These are phyloP conservation scores for Scheffersomyces lignosus DNA, from an alignment of 805 yeast species.

Conservation along the genomic window DNA sequence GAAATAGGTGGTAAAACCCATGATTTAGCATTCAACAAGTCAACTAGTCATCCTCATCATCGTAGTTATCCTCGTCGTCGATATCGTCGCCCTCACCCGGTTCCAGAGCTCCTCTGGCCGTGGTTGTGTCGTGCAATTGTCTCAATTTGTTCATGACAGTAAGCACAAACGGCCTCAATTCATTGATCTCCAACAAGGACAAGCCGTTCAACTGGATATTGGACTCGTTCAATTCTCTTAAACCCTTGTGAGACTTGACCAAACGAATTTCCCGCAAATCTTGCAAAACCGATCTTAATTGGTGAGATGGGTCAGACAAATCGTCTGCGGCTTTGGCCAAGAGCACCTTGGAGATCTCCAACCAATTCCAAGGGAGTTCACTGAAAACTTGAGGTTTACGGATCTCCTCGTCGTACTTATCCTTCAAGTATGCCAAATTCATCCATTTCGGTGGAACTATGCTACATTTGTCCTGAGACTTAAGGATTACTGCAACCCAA, in stretches of 20 bases:
- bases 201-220: constrained; percentile 82
- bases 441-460: constrained; percentile 89
- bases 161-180: constrained; percentile 79
- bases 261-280: constrained; percentile 83
- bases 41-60: too few species aligned
- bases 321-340: constrained; percentile 77
- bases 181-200: constrained; percentile 83
- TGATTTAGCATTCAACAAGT: too few species aligned
- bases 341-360: constrained; percentile 72
- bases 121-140: constrained; percentile 42
- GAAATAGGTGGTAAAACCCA: too few species aligned
- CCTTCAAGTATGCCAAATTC: constrained; percentile 50
- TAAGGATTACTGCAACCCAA: constrained; percentile 84
- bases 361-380: constrained; percentile 84
- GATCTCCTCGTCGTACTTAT: constrained; percentile 66
- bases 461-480: constrained; percentile 82
- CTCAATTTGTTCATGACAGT: constrained; percentile 78
- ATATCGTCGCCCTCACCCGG: constrained; percentile 14
- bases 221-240: constrained; percentile 73
- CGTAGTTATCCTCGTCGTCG: constrained; percentile 10
- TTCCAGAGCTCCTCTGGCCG: constrained; percentile 4
- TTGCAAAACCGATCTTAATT: constrained; percentile 67
- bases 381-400: constrained; percentile 59
- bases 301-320: constrained; percentile 68
- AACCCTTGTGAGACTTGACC: constrained; percentile 79